Base-by-base conservation (phyloP, 1,284 basidiomycete species). In the Wolfiporia cocos region DNA sequence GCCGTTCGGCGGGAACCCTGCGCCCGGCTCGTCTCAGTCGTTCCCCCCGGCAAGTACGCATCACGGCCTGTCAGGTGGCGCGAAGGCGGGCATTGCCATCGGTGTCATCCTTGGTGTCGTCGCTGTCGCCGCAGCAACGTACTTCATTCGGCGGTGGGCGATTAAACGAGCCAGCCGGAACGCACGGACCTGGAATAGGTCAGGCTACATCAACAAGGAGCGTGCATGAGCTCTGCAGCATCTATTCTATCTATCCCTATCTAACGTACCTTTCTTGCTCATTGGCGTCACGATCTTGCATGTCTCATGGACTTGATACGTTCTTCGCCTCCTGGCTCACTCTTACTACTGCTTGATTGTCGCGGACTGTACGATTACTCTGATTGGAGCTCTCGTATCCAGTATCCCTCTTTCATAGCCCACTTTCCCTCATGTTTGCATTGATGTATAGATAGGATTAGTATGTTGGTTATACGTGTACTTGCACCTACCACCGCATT, bases 1-100 rank as follows among this genome's bases (percentile, higher is more conserved):
- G 85, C 84, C 84, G 0, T 83, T 74, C 48, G 80, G 80, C 7
- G 68, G 69, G 1, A 76, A 73, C 44, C 76, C 78, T 15, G 43
- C 60, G 30, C 51, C 56, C 7, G 38, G 42, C 15, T 32, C 50
- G 17, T 24, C 41, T 18, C 51, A 43, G 12, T 44, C 52, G 2
- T 43, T 48, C 7, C 40, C 54, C 3, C 23, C 51, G 29, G 17
- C 57, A n/a, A 17, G 50, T 23, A 28, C 26, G 26, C 49, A 2
- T 45, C 57, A n/a, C 29, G 33, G 59, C 19, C 49, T 57, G 5
- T 61, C 63, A 3, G 54, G 61, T 22, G 67, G 67, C 19, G 51
- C 51, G 11, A 73, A 67, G 40, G 71, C 66, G 6, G 81, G 73
- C 3, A 68, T 85, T 37, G 70, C 71, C 15, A 43, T 83, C 41